Conservation (phyloP, 371 early-diverging fungal genomes). For the Globomyces sp. region DNA sequence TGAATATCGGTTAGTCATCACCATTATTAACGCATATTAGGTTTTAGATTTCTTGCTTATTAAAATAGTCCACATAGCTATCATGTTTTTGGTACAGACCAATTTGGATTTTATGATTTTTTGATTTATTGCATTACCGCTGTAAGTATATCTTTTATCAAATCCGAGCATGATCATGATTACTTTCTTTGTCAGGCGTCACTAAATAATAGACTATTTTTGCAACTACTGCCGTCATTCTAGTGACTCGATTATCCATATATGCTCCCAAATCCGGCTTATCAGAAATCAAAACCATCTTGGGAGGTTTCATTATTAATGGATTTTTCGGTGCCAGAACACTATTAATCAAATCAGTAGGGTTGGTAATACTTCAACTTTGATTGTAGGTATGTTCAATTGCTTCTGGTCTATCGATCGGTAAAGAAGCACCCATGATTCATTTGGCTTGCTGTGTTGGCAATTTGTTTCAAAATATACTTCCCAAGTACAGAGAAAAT, state of each 20-base stretch:
- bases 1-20: too few species aligned
- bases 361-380: constrained; percentile 15
- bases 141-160: not conserved
- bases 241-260: constrained; percentile 34
- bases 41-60: too few species aligned
- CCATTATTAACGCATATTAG: too few species aligned
- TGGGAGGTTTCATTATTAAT: constrained; percentile 32
- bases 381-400: constrained; percentile 41
- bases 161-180: not conserved
- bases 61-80: too few species aligned
- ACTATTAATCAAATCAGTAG: constrained; percentile 24
- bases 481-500: constrained; percentile 65
- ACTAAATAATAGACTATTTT: constrained; percentile 11
- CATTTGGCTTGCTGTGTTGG: constrained; percentile 92
- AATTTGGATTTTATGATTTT: too few species aligned
- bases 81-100: too few species aligned
- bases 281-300: constrained; percentile 37
- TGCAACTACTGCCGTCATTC: constrained; percentile 27
- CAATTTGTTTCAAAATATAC: constrained; percentile 80
- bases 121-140: too few species aligned
- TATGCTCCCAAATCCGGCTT: constrained; percentile 38
- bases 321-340: constrained; percentile 28
- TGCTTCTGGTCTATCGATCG: constrained; percentile 85
- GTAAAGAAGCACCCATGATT: constrained; percentile 95
- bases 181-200: not conserved